phyloP scores from a whole-genome alignment of 192 early-diverging fungal genomes.

The Obelidium mucronatum region DNA sequence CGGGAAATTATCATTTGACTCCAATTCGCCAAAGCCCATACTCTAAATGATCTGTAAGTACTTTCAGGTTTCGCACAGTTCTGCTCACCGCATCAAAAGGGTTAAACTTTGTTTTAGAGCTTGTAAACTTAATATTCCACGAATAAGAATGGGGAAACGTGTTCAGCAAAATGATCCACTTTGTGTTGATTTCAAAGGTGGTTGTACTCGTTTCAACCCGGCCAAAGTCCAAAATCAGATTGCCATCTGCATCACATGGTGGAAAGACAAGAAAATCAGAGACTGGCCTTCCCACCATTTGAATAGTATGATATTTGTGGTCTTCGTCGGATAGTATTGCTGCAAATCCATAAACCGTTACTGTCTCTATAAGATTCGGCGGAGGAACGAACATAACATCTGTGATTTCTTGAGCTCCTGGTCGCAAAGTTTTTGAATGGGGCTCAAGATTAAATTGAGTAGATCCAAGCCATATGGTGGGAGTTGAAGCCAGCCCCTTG shows the following conservation, averaged over 20 bases:
- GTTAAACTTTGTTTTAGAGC: slow-evolving; percentile 49
- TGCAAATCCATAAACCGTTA: slow-evolving; percentile 58
- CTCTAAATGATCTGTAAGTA: slow-evolving; percentile 15
- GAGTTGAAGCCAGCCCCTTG: background rate
- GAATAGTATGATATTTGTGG: slow-evolving; percentile 53
- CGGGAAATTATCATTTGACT: slow-evolving; percentile 52
- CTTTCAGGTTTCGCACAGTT: background rate
- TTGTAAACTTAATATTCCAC: slow-evolving; percentile 60
- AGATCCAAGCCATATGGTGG: slow-evolving; percentile 49
- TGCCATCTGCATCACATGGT: slow-evolving; percentile 38
- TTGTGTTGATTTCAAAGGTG: slow-evolving; percentile 46
- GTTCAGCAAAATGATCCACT: slow-evolving; percentile 59
- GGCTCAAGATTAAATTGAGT: slow-evolving; percentile 61
- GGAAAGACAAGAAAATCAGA: slow-evolving; percentile 59
- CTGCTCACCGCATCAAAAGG: slow-evolving; percentile 54
- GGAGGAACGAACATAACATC: slow-evolving; percentile 63
- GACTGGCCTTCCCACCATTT: slow-evolving; percentile 48
- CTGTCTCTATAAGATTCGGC: slow-evolving; percentile 40
- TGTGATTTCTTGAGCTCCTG: slow-evolving; percentile 46
- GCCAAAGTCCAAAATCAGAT: slow-evolving; percentile 63
- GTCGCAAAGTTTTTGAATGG: slow-evolving; percentile 42
- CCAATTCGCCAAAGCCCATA: slow-evolving; percentile 57
- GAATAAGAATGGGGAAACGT: slow-evolving; percentile 46
- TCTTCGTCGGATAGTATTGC: slow-evolving; percentile 52
- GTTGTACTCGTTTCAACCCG: slow-evolving; percentile 50